Base-by-base conservation (phyloP, 768 basidiomycete species). In the Boletus eberwhitei region DNA sequence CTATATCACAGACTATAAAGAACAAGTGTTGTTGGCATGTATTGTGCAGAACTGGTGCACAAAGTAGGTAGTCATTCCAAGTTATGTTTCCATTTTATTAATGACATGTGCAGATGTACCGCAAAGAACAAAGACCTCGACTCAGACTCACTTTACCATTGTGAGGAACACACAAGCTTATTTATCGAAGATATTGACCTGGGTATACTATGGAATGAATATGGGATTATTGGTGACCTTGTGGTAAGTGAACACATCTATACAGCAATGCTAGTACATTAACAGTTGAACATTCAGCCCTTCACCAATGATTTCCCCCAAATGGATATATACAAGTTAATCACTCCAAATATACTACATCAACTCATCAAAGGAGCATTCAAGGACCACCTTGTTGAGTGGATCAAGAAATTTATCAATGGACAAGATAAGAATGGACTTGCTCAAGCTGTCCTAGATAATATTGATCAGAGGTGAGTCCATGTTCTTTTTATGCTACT, bases 1-100 rank as follows among this genome's bases (percentile, higher is more conserved):
- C 0, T 73, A 73, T 24, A 75, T 77, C 50, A 72, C 71, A 0
- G 72, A 77, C 48, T 76, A 77, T 36, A 72, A 71, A 0, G 74
- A 78, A 44, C 75, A 77, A 51, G 69, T 57, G 0, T 41, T 73
- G 0, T 49, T 75, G 0, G 59, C 69, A 1, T 66, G 72, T 36
- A 60, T 74, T 29, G 62, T 76, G 0, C 62, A 64, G 22, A 62
- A 59, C 2, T 76, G 74, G 74, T 77, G 75, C 16, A 17, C 38
- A 17, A 53, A 47, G 52, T 53, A 22, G 35, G 48, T 37, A 14
- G 3, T 4, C 11, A 11, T 13, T 13, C n/a, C n/a, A n/a, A n/a
- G n/a, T n/a, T n/a, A n/a, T n/a, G n/a, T n/a, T n/a, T n/a, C n/a
- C n/a, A n/a, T n/a, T n/a, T n/a, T n/a, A n/a, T n/a, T n/a, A n/a